Percentiles rank a stretch among this genome's conserved stretches.
Conservation (phyloP, 768 basidiomycete genomes). For the Leccinum uliginosum region DNA sequence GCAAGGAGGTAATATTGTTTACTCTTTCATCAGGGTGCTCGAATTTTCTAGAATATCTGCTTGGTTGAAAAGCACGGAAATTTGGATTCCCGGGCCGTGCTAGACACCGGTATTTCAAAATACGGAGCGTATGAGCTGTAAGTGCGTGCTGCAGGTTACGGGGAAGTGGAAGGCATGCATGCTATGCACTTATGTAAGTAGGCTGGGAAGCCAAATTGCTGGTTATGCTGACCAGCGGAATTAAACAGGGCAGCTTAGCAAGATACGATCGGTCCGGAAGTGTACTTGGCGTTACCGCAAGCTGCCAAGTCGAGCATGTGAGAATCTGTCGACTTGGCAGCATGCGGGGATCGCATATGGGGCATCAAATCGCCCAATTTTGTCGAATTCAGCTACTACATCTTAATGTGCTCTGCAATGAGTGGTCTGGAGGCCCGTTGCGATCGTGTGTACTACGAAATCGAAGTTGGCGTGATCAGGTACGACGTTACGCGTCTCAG, state of each 20-base stretch:
- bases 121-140: not conserved
- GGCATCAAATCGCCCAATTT: not conserved
- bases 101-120: not conserved
- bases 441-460: not conserved
- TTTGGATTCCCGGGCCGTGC: not conserved
- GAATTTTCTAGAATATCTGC: slow-evolving; percentile 1
- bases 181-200: not conserved
- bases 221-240: not conserved
- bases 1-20: slow-evolving; percentile 6
- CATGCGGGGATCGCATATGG: not conserved
- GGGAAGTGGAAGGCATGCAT: not conserved
- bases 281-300: not conserved
- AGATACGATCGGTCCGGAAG: not conserved
- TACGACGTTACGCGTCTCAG: not conserved
- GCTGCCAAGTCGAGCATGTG: not conserved
- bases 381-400: not conserved
- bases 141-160: not conserved
- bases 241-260: not conserved
- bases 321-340: too few species aligned
- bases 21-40: not conserved
- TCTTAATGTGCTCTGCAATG: not conserved
- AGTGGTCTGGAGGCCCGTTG: not conserved
- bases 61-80: not conserved
- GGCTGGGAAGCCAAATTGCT: not conserved
- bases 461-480: not conserved